Evolutionary conservation across 257 asterid species (phyloP).

Genomic region (Fraxinus cuspidata): DNA sequence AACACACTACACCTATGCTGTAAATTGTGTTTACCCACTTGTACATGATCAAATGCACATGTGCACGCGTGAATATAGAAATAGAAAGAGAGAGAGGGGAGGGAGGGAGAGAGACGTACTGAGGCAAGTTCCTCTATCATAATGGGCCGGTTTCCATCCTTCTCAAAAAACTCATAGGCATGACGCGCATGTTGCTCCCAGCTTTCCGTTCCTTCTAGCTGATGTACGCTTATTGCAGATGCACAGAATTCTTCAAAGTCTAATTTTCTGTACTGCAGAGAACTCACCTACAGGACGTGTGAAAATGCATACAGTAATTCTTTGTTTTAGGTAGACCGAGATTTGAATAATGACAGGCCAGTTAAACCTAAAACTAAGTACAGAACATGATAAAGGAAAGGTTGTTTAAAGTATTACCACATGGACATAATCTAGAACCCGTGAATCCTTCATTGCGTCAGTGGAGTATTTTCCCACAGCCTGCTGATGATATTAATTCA

Average conservation of each 20-base stretch:
- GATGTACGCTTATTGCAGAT: slow-evolving; percentile 81
- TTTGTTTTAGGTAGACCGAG: not conserved
- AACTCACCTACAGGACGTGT: slow-evolving; percentile 60
- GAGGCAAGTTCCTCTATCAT: slow-evolving; percentile 99
- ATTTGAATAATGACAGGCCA: not conserved
- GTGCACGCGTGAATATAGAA: too few relatives aligned
- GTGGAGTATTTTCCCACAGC: slow-evolving; percentile 69
- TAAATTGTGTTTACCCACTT: not conserved
- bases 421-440: slow-evolving; percentile 76
- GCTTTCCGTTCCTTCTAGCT: slow-evolving; percentile 77
- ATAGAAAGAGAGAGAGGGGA: slow-evolving; percentile 16
- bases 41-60: too few relatives aligned
- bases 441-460: slow-evolving; percentile 91
- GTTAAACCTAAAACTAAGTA: not conserved
- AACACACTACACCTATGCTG: not conserved
- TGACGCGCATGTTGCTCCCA: slow-evolving; percentile 97
- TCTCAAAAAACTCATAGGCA: slow-evolving; percentile 89
- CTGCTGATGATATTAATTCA: slow-evolving; percentile 35
- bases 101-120: slow-evolving; percentile 33
- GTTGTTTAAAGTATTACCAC: slow-evolving; percentile 48
- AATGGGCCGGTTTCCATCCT: slow-evolving; percentile 86
- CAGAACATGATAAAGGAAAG: not conserved
- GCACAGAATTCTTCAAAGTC: slow-evolving; percentile 92
- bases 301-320: slow-evolving; percentile 1
- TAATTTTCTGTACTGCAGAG: slow-evolving; percentile 78